A percentile compares a stretch with the other conserved stretches of the same genome.
phyloP scores from a whole-genome alignment of 441 rosid species.

The Gossypium schwendimanii region DNA sequence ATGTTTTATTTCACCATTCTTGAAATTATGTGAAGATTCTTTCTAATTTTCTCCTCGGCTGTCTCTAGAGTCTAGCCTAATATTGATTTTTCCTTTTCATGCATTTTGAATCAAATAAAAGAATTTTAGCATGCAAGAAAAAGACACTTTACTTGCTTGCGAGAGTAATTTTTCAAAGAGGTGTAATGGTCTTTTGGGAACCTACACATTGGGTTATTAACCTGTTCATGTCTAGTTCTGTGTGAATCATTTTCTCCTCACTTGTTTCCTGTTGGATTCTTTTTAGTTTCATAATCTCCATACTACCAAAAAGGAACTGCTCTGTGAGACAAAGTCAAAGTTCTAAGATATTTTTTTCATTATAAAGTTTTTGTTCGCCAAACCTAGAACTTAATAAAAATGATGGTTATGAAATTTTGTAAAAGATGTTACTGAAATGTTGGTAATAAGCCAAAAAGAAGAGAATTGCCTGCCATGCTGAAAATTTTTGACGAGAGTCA shows the following conservation, averaged over 20 bases:
- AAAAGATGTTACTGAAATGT: not conserved
- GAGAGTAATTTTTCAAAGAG: not conserved
- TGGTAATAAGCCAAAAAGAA: not conserved
- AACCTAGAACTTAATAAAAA: not conserved
- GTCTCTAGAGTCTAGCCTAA: not conserved
- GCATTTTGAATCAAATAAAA: constrained; percentile 4
- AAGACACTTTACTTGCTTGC: not conserved
- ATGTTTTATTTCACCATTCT: not conserved
- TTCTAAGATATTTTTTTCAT: not conserved
- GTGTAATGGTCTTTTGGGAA: not conserved
- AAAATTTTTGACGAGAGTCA: not conserved
- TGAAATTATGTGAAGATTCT: not conserved
- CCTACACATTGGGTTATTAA: not conserved
- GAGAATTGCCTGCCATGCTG: not conserved
- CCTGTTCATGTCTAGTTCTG: not conserved
- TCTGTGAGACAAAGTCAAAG: not conserved
- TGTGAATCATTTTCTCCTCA: not conserved
- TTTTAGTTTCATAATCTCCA: not conserved
- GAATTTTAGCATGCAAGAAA: not conserved
- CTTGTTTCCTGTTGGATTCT: not conserved
- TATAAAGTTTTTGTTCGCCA: not conserved
- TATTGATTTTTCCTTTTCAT: not conserved
- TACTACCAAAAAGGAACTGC: not conserved
- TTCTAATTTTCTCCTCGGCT: not conserved
- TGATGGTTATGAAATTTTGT: not conserved